These are phyloP conservation scores for Eucalyptus tenuipes DNA, from an alignment of 345 rosid species.

Conservation along the genomic window DNA sequence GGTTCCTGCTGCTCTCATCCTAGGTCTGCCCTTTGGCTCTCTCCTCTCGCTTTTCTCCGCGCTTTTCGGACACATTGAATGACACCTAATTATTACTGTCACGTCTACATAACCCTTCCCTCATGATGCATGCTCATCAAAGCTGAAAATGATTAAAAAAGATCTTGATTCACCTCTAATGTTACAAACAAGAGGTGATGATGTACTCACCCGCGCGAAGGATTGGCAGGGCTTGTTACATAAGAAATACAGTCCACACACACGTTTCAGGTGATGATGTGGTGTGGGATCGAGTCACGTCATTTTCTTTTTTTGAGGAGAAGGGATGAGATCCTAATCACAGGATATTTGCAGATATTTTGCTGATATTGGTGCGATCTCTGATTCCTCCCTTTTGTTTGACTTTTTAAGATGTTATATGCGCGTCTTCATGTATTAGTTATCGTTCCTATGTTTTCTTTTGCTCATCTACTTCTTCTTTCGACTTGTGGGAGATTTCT, in stretches of 20 bases:
- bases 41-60: neutral
- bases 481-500: neutral
- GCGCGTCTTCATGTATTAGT: neutral
- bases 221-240: neutral
- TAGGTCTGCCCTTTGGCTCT: conserved; percentile 16
- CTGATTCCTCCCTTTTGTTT: neutral
- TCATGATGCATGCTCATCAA: neutral
- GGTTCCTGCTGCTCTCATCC: conserved; percentile 50
- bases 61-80: neutral
- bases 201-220: neutral
- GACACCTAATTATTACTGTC: neutral
- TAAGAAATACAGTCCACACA: neutral
- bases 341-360: neutral
- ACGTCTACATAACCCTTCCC: neutral
- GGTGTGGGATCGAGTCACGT: neutral
- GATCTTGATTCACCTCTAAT: neutral
- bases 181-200: neutral
- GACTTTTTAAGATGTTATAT: neutral
- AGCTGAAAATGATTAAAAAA: neutral
- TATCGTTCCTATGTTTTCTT: neutral
- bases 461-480: neutral
- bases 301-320: neutral
- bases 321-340: neutral
- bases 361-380: neutral
- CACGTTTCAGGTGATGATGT: neutral